phyloP scores from a whole-genome alignment of 495 filamentous ascomycete genomes.

The Neurospora africana region DNA sequence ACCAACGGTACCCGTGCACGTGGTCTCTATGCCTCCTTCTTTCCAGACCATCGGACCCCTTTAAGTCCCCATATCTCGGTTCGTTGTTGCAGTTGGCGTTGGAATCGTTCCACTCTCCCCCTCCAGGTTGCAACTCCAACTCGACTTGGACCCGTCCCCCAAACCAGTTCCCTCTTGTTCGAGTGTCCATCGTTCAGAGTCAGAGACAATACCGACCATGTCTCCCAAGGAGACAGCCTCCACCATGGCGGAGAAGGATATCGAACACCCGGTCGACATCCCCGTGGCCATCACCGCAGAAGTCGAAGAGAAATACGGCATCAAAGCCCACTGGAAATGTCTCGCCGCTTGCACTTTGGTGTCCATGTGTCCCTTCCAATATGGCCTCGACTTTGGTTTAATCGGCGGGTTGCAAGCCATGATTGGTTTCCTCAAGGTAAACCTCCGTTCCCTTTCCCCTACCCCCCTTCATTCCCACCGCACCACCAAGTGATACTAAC shows the following conservation, averaged over 20 bases:
- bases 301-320: not conserved
- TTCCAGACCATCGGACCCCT: not conserved
- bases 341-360: slow-evolving; percentile 31
- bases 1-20: not conserved
- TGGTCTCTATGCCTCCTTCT: not conserved
- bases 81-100: not conserved
- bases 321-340: slow-evolving; percentile 26
- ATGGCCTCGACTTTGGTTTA: slow-evolving; percentile 48
- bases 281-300: not conserved
- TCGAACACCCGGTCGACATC: not conserved
- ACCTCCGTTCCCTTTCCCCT: not conserved
- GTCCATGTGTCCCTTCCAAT: slow-evolving; percentile 46
- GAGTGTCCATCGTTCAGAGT: not conserved
- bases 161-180: not conserved
- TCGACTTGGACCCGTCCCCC: not conserved
- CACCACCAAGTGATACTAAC: no score
- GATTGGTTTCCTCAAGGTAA: slow-evolving; percentile 43
- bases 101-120: not conserved
- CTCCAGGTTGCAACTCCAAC: not conserved
- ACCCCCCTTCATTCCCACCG: no score
- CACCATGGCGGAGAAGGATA: not conserved
- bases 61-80: not conserved
- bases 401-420: slow-evolving; percentile 51
- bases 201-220: not conserved
- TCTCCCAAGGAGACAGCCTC: not conserved